Conservation (phyloP, 352 stramenopile genomes). For the Phytophthora pluvialis region DNA sequence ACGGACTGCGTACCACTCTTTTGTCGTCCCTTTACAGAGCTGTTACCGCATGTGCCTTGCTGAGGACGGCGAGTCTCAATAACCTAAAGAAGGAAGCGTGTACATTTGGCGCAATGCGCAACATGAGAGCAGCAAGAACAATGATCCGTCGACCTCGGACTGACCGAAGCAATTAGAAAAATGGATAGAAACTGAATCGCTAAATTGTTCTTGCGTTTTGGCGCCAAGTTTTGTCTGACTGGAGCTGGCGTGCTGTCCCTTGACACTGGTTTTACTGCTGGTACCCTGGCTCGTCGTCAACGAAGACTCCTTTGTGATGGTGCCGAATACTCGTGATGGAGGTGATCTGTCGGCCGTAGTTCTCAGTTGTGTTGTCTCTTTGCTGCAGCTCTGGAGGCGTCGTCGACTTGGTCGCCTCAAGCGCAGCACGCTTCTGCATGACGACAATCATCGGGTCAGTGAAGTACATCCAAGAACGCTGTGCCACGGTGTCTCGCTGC, state of each 20-base stretch:
- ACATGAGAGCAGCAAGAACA: conserved; percentile 3
- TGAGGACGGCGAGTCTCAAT: conserved; percentile 30
- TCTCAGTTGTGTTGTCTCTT: conserved; percentile 21
- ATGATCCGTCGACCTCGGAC: background rate
- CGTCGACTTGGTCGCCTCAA: conserved; percentile 7
- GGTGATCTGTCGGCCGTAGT: conserved; percentile 55
- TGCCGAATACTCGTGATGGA: conserved; percentile 63
- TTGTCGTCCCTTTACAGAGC: conserved; percentile 42
- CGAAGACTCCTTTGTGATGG: conserved; percentile 68
- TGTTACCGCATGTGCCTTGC: conserved; percentile 73
- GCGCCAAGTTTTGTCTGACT: background rate
- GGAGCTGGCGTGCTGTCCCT: background rate
- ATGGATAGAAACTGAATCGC: conserved; percentile 28
- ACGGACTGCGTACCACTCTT: background rate
- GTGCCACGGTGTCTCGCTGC: conserved; percentile 70
- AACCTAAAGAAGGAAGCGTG: conserved; percentile 22
- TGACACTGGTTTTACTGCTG: conserved; percentile 12
- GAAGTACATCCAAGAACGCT: conserved; percentile 83
- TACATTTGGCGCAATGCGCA: conserved; percentile 25
- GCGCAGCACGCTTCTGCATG: conserved; percentile 44
- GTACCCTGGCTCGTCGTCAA: conserved; percentile 50
- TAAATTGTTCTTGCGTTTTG: conserved; percentile 9
- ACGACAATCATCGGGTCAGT: conserved; percentile 68
- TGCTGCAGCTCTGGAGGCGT: conserved; percentile 14
- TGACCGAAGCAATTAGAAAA: conserved; percentile 27